Evolutionary conservation across 257 asterid species (phyloP), one percentile per base, ranked within the genome.

Genomic region (Cinchona pubescens): DNA sequence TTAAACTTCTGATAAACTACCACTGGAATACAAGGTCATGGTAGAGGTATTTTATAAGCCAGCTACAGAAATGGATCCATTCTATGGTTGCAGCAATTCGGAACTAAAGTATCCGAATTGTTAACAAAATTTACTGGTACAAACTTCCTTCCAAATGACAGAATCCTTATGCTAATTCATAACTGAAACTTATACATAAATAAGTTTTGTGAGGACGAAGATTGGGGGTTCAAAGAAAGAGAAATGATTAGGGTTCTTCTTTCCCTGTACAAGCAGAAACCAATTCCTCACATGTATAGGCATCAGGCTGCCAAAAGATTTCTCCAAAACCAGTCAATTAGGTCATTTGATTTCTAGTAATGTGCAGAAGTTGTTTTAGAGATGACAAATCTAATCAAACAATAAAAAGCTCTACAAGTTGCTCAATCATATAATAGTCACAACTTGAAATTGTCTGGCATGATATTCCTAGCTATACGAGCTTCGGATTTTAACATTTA

Each of bases 101-200:
- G 10, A 16, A 38, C n/a, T 25, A 25, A 56, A 58, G 29, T 35
- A 55, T 58, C 43, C 51, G 27, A 18, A n/a, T 51, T 35, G 45
- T 63, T 18, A 0, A 61, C 21, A 49, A 2, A 69, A 1, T 37
- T 23, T 3, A 46, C 34, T 45, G 14, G 2, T 69, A 69, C 4
- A 13, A 71, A 29, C 5, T 71, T 3, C 15, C 48, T 14, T 71
- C 40, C 53, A 56, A 71, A 71, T 71, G 74, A 70, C 27, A 12
- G 21, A 43, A 27, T 25, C 18, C n/a, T 16, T 32, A 4, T 13
- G 11, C 27, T 19, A 49, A 70, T 49, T 35, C n/a, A 23, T 16
- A 49, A 13, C 19, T 7, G 21, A 19, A 55, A 23, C 9, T 55
- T 55, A 8, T 9, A 23, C 8, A 23, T 7, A 18, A 21, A 0